Base-by-base conservation (phyloP, 2,329 filamentous ascomycete species). In the Tolypocladium amazonense region DNA sequence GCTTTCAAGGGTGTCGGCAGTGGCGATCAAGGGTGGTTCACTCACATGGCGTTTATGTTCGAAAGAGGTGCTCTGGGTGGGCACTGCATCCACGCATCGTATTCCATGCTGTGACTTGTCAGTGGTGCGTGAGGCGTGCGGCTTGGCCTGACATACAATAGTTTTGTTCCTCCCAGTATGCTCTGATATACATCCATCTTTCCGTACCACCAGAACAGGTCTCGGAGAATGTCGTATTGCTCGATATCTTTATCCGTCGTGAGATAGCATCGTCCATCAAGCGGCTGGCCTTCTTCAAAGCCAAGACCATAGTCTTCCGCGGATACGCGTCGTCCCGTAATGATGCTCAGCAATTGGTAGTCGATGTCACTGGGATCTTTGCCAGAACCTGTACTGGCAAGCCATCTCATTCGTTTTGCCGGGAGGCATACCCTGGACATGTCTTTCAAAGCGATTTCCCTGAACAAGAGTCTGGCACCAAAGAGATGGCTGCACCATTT, bases 401-500 rank as follows among this genome's bases (percentile, higher is more conserved):
- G 59, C n/a, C 72, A 69, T 70, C 64, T 67, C 54, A 68, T 61
- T 43, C 71, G 79, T 75, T 81, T 89, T 62, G 88, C 76, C 0
- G 82, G 79, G 62, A 92, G 82, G 61, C 91, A 86, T 59, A 86
- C 81, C 60, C 83, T 83, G 0, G 89, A 90, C 77, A 92, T 88
- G 1, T 84, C 81, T 12, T 81, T 81, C 62, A 92, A 89, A 56
- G 94, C 88, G 50, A 95, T 88, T 69, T 97, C 92, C 58, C 84
- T 83, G 33, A 97, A 81, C 37, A 97, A 80, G 63, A 92, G 88
- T 47, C 88, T 86, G 12, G 91, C 90, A 15, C 94, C 94, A 56
- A 90, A 85, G 43, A 97, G 78, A 73, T 97, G 94, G 62, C 89
- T 93, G 68, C 90, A 94, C 94, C 94, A 99, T 71, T 96, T 96